These are phyloP conservation scores for Fonsecaea pedrosoi DNA, from an alignment of 2,329 filamentous ascomycete species.

Conservation along the genomic window DNA sequence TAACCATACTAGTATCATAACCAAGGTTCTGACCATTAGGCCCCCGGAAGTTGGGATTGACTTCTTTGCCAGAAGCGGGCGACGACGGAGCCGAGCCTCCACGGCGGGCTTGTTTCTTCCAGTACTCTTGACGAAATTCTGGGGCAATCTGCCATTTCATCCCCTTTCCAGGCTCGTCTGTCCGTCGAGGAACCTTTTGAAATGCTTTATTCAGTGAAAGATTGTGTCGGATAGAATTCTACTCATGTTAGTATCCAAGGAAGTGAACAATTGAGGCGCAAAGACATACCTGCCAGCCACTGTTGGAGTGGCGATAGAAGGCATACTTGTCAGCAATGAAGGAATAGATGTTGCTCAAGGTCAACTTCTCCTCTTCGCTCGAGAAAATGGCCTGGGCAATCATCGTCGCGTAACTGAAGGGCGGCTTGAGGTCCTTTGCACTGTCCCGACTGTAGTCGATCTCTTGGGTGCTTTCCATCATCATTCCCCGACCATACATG, in stretches of 20 bases:
- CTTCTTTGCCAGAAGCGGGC: constrained; percentile 52
- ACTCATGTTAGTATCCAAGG: constrained; percentile 12
- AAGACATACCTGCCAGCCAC: constrained; percentile 83
- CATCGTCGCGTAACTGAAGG: constrained; percentile 94
- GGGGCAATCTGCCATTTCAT: constrained; percentile 98
- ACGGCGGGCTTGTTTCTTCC: constrained; percentile 66
- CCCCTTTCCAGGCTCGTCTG: constrained; percentile 94
- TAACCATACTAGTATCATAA: constrained; percentile 46
- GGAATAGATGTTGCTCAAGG: constrained; percentile 88
- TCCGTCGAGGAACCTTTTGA: constrained; percentile 87
- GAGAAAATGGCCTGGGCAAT: constrained; percentile 95
- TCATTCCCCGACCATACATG: constrained; percentile 57
- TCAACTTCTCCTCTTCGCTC: constrained; percentile 84
- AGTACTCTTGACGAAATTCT: constrained; percentile 84
- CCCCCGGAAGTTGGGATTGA: constrained; percentile 47
- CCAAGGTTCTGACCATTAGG: constrained; percentile 45
- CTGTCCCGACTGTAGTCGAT: constrained; percentile 73
- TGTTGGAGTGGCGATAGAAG: constrained; percentile 85
- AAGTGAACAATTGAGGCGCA: background rate
- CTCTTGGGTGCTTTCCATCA: constrained; percentile 61
- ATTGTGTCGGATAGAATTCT: constrained; percentile 97
- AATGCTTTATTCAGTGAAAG: constrained; percentile 94
- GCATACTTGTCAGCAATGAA: constrained; percentile 92
- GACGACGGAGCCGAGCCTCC: constrained; percentile 53
- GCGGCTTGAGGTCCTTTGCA: constrained; percentile 90